A percentile compares a stretch with the other conserved stretches of the same genome.
Evolutionary conservation across 441 rosid genomes (phyloP).

Genomic region (Codiaeum variegatum): DNA sequence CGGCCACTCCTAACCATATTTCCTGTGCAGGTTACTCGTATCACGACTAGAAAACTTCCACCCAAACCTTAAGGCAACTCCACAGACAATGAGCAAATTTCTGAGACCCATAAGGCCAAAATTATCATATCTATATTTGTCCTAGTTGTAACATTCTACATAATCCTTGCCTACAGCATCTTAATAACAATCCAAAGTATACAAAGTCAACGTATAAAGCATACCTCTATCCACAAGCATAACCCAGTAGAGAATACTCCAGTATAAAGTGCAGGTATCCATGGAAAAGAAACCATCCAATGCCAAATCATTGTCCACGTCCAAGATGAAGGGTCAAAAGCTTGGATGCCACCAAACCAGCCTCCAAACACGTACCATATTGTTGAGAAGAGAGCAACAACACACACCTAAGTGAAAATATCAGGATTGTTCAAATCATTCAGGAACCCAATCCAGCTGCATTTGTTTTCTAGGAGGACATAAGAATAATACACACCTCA

Average conservation of each 20-base stretch:
- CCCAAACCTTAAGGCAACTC: no score
- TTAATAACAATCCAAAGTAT: not conserved
- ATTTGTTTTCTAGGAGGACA: not conserved
- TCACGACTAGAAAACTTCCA: no score
- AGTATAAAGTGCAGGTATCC: slow-evolving; percentile 61
- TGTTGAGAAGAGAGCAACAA: slow-evolving; percentile 45
- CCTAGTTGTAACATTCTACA: not conserved
- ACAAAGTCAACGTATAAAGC: not conserved
- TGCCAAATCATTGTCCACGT: slow-evolving; percentile 43
- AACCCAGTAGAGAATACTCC: slow-evolving; percentile 53
- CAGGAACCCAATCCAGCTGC: slow-evolving; percentile 7
- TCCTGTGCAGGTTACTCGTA: no score
- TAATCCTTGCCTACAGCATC: not conserved
- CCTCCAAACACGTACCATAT: slow-evolving; percentile 49
- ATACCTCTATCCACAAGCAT: slow-evolving; percentile 66
- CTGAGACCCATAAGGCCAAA: not conserved
- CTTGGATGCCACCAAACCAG: slow-evolving; percentile 29
- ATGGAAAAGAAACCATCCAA: slow-evolving; percentile 52
- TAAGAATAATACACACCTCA: slow-evolving; percentile 34
- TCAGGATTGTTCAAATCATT: slow-evolving; percentile 1
- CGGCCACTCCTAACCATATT: no score
- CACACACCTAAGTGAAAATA: slow-evolving; percentile 35
- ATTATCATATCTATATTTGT: not conserved
- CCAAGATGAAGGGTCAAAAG: slow-evolving; percentile 38
- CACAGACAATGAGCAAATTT: not conserved